These are phyloP conservation scores for Macrocybe gigantea DNA, from an alignment of 768 basidiomycete genomes.

Conservation along the genomic window DNA sequence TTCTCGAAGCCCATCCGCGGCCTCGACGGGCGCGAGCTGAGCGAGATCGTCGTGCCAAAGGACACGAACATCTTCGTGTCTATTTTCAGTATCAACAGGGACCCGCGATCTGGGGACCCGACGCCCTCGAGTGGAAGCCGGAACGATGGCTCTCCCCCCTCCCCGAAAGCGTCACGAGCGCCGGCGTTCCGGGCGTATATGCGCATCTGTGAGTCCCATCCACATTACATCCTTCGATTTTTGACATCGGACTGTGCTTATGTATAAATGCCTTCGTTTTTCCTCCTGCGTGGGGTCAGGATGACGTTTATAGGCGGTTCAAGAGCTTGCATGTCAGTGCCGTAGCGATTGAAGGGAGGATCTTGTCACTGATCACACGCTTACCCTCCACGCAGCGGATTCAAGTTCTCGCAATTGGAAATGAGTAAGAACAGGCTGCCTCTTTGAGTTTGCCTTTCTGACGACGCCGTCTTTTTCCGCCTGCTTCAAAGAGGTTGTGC, in stretches of 20 bases:
- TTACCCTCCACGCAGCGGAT: conserved; percentile 18
- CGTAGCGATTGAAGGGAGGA: too few relatives aligned
- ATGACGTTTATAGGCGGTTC: conserved; percentile 30
- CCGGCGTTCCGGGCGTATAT: conserved; percentile 32
- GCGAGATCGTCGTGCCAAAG: conserved; percentile 23
- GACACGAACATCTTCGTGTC: conserved; percentile 24
- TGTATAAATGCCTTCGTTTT: not conserved
- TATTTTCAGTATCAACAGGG: conserved; percentile 22
- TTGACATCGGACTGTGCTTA: too few relatives aligned
- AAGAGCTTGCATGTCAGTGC: conserved; percentile 28
- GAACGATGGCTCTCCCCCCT: conserved; percentile 32
- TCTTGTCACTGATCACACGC: not conserved
- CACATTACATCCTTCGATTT: not conserved
- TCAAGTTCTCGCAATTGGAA: conserved; percentile 35
- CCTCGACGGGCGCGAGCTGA: conserved; percentile 21
- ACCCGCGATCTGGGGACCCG: conserved; percentile 31
- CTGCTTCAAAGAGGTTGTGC: conserved; percentile 9
- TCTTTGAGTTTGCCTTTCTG: not conserved
- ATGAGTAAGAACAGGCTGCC: conserved; percentile 24
- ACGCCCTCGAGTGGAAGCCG: conserved; percentile 34
- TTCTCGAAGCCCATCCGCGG: conserved; percentile 23
- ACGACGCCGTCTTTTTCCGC: not conserved
- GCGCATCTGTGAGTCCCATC: conserved; percentile 23
- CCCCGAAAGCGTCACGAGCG: conserved; percentile 20
- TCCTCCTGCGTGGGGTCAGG: conserved; percentile 7